Base-by-base conservation (phyloP, 1,284 basidiomycete species). In the Phlebopus sp. region DNA sequence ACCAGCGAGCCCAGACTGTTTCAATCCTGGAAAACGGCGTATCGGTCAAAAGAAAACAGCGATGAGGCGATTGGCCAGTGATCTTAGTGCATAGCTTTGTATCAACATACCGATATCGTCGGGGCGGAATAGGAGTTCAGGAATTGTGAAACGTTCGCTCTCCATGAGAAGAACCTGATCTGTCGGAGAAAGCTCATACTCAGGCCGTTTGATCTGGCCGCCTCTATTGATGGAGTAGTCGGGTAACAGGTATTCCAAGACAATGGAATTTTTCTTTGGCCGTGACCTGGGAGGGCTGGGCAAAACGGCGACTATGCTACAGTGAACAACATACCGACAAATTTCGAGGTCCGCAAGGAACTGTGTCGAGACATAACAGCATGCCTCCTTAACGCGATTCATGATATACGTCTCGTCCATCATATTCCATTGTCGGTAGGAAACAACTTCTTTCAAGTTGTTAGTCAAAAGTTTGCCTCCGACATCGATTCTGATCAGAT, bases 391-490 rank as follows among this genome's bases (percentile, higher is more conserved):
- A 58, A 94, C 86, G 54, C 90, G 80, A 69, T 94, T 93, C 70
- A 97, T 87, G 59, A 97, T 86, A 67, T 88, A 82, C 1, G 91
- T 93, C 69, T 97, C 90, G 63, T 97, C 93, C 82, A 94, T 93
- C 90, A 97, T 92, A 67, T 97, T 93, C 89, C 92, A 96, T 62
- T 98, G 95, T 27, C 92, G 84, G 67, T 92, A 97, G 10, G 92
- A 96, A 10, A 96, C 82, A 42, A 94, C 77, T 63, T 95, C 91
- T 62, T 97, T 97, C 30, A 98, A 77, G 45, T 96, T 89, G 69
- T 97, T 97, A 21, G 95, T 97, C 47, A 98, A 69, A 11, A 97
- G 76, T 69, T 97, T 97, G 43, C 95, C 95, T 44, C 94, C 94
- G 23, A 97, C 81, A 58, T 97, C 92, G 61, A 97, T 82, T 55